Evolutionary conservation across 805 yeast genomes (phyloP), one percentile per base, ranked within the genome.

Genomic region (Myxozyma melibiosi): DNA sequence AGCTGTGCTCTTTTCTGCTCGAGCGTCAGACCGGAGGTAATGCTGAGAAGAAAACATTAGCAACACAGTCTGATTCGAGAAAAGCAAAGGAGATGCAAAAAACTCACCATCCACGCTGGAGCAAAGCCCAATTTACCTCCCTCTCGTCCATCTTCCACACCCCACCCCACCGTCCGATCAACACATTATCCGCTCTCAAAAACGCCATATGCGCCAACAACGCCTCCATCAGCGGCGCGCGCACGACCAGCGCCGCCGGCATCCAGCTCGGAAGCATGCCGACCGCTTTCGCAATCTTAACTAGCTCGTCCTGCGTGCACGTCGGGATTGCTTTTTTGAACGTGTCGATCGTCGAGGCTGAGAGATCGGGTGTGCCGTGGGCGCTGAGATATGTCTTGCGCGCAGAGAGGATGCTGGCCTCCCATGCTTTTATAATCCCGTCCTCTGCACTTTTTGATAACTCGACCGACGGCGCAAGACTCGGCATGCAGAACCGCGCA

Each of bases 131-230:
- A 3, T 77, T 64, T 30, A 83, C 65, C 66, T 84, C 88, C 42
- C 72, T 73, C 7, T 70, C 67, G 28, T 71, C 66, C 65, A 84
- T 68, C 41, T 71, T 68, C 78, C 82, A 77, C 0, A 82, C 73
- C 39, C 80, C 78, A 11, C 80, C 80, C 57, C 71, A 76, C 41
- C 73, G 57, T 18, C 71, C 43, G 9, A 78, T 66, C 43, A 78
- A 65, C 42, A 76, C 76, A 66, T 83, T 80, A 65, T 84, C 88
- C 30, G 82, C 81, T 14, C 67, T 64, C 46, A 84, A 70, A 61
- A 79, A 78, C 57, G 76, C 77, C 65, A 74, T 73, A 64, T 81
- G 73, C 7, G 63, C 58, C 25, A 76, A 75, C 33, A 84, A 67
- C 13, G 70, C 65, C 27, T 65, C 63, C 14, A 82, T 69, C 39